Conservation (phyloP, 345 rosid species). For the Eutrema yunnanense region DNA sequence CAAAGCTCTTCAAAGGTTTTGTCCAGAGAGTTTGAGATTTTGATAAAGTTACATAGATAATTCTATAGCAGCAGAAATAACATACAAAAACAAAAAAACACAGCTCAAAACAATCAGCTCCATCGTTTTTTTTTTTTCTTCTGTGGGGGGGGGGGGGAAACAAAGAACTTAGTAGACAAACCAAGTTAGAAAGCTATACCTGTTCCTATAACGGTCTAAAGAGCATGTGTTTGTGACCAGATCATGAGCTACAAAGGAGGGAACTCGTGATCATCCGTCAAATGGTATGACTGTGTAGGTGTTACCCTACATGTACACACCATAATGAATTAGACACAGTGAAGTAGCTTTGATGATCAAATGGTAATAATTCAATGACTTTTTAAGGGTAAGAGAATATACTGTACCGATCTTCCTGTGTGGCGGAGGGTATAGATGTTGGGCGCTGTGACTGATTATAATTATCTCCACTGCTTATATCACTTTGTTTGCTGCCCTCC, state of each 20-base stretch:
- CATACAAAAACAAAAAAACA: conserved; percentile 8
- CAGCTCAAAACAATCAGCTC: conserved; percentile 22
- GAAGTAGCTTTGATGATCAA: neutral
- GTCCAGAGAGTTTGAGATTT: conserved; percentile 11
- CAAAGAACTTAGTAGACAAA: conserved; percentile 17
- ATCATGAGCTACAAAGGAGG: conserved; percentile 63
- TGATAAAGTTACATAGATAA: conserved; percentile 16
- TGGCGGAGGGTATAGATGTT: conserved; percentile 27
- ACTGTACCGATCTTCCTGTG: conserved; percentile 52
- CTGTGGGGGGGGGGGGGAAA: neutral
- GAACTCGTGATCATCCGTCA: conserved; percentile 77
- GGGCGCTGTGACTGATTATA: conserved; percentile 30
- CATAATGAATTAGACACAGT: conserved; percentile 6
- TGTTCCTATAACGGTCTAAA: conserved; percentile 27
- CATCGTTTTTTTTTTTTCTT: neutral
- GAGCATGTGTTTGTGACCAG: conserved; percentile 10
- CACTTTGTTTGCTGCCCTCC: conserved; percentile 33
- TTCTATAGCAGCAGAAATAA: conserved; percentile 7
- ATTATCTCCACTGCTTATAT: neutral
- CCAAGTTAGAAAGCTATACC: conserved; percentile 26
- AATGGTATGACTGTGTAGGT: conserved; percentile 46
- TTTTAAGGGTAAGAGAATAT: neutral
- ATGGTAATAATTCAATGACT: neutral
- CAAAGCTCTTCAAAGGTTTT: conserved; percentile 26
- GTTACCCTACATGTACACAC: conserved; percentile 40